Conservation (phyloP, 2,329 filamentous ascomycete genomes). For the Ceratocystis lukuohia region DNA sequence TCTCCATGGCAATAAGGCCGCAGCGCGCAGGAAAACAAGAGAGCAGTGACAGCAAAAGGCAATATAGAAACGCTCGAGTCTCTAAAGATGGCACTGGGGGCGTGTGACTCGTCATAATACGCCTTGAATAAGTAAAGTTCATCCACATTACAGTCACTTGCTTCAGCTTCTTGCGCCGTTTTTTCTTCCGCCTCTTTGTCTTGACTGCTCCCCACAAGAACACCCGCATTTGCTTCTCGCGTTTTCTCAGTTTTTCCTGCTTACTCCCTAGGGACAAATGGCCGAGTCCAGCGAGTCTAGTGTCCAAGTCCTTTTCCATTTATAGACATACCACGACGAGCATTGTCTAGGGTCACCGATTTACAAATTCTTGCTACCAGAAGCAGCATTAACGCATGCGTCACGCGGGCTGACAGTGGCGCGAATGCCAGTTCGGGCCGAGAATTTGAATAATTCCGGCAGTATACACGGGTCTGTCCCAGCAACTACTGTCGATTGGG, state of each 20-base stretch:
- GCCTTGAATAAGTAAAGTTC: background rate
- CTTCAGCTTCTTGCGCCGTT: too few relatives aligned
- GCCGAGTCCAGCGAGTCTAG: slow-evolving; percentile 18
- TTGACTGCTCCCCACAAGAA: background rate
- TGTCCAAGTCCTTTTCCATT: slow-evolving; percentile 21
- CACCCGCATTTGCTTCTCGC: background rate
- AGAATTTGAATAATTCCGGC: slow-evolving; percentile 27
- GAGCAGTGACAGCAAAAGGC: too few relatives aligned
- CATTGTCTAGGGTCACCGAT: slow-evolving; percentile 22
- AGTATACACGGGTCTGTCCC: slow-evolving; percentile 60
- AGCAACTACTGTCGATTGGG: slow-evolving; percentile 59
- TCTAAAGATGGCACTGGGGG: too few relatives aligned
- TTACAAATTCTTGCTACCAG: slow-evolving; percentile 22
- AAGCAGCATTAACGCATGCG: slow-evolving; percentile 21
- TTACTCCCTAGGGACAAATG: background rate
- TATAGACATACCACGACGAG: slow-evolving; percentile 21
- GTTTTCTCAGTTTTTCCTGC: background rate
- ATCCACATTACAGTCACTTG: too few relatives aligned
- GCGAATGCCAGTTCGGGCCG: slow-evolving; percentile 20
- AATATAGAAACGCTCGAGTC: too few relatives aligned
- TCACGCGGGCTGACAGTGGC: slow-evolving; percentile 21
- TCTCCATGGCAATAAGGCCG: too few relatives aligned
- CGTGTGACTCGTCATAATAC: background rate
- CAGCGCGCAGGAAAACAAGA: too few relatives aligned
- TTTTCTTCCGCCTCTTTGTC: background rate